These are phyloP conservation scores for Didymella pomorum DNA, from an alignment of 2,329 filamentous ascomycete genomes.

Conservation along the genomic window DNA sequence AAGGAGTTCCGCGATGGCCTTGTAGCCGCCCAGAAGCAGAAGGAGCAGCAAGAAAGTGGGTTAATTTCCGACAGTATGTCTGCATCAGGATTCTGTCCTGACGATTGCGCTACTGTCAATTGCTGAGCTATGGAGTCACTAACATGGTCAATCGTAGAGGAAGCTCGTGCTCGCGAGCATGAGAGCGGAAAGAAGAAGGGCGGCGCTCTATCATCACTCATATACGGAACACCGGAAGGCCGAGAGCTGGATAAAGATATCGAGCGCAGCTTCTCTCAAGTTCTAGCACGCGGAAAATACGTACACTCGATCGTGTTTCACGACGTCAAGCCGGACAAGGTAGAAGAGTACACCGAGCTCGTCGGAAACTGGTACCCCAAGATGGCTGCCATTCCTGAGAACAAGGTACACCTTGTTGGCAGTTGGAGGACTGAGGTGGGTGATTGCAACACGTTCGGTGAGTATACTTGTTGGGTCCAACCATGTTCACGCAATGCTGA, in stretches of 20 bases:
- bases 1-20: slow-evolving; percentile 85
- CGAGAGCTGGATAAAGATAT: slow-evolving; percentile 94
- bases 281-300: slow-evolving; percentile 94
- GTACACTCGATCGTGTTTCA: slow-evolving; percentile 98
- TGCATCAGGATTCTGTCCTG: slow-evolving; percentile 46
- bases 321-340: slow-evolving; percentile 92
- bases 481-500: slow-evolving; percentile 9
- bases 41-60: slow-evolving; percentile 86
- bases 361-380: slow-evolving; percentile 92
- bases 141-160: slow-evolving; percentile 57
- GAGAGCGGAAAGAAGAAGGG: slow-evolving; percentile 68
- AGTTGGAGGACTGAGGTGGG: slow-evolving; percentile 99
- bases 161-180: slow-evolving; percentile 67
- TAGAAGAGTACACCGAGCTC: slow-evolving; percentile 91
- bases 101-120: slow-evolving; percentile 20
- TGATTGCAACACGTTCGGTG: slow-evolving; percentile 96
- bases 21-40: slow-evolving; percentile 75
- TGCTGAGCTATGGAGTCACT: slow-evolving; percentile 65
- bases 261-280: slow-evolving; percentile 93
- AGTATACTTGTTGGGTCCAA: slow-evolving; percentile 31
- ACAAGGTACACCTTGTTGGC: slow-evolving; percentile 94
- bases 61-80: slow-evolving; percentile 57
- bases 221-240: slow-evolving; percentile 96
- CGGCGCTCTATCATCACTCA: slow-evolving; percentile 80
- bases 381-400: slow-evolving; percentile 83